Conservation (phyloP, 257 asterid species). For the Petunia axillaris region DNA sequence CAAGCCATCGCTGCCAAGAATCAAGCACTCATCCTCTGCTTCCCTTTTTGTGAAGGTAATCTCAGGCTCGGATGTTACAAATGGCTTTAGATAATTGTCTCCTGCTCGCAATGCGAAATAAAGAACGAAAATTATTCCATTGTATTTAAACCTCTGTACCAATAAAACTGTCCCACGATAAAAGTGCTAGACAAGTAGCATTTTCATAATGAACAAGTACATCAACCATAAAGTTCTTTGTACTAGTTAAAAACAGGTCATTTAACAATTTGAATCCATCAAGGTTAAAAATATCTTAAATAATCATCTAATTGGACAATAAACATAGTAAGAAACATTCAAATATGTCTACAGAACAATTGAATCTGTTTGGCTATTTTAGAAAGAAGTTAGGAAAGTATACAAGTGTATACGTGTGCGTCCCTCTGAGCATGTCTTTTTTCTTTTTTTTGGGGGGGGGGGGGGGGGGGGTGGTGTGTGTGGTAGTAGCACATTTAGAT, state of each 20-base stretch:
- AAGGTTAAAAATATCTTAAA: too few relatives aligned
- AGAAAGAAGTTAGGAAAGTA: too few relatives aligned
- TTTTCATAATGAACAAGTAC: too few relatives aligned
- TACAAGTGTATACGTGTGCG: too few relatives aligned
- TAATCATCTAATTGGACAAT: too few relatives aligned
- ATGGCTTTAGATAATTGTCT: constrained; percentile 28
- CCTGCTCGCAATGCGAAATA: constrained; percentile 16
- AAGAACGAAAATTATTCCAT: not conserved
- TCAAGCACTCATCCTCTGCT: constrained; percentile 32
- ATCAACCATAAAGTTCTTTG: not conserved
- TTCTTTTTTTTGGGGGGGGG: too few relatives aligned
- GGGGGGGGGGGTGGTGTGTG: too few relatives aligned
- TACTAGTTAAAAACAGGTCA: too few relatives aligned
- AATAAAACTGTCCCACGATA: not conserved
- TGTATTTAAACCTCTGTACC: not conserved
- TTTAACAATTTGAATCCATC: too few relatives aligned
- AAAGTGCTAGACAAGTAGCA: not conserved
- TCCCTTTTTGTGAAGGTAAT: constrained; percentile 29
- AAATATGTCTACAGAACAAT: not conserved
- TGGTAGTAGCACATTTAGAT: too few relatives aligned
- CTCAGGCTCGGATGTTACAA: constrained; percentile 29
- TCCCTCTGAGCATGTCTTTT: too few relatives aligned
- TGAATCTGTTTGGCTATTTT: not conserved
- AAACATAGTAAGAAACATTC: not conserved
- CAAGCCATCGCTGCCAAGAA: constrained; percentile 36